phyloP scores from a whole-genome alignment of 805 yeast species.

The Yamadazyma sp. region DNA sequence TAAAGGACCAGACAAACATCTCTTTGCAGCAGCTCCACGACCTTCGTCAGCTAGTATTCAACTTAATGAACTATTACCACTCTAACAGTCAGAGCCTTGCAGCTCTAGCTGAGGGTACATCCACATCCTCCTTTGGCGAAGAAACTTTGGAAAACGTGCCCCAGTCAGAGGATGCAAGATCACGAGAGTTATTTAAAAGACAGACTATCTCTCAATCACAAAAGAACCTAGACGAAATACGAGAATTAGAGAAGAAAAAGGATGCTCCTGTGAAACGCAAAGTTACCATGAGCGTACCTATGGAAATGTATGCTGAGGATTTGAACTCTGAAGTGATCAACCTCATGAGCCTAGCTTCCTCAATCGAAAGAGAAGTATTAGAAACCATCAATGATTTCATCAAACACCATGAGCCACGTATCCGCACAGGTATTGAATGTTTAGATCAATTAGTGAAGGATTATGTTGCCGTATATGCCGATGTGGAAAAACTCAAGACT shows the following conservation, averaged over 20 bases:
- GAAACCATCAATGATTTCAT: constrained; percentile 34
- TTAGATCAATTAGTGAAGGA: constrained; percentile 24
- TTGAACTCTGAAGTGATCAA: constrained; percentile 24
- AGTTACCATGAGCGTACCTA: constrained; percentile 11
- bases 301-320: constrained; percentile 19
- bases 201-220: constrained; percentile 6
- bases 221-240: too few relatives aligned
- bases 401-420: constrained; percentile 36
- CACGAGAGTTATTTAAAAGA: constrained; percentile 3
- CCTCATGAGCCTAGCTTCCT: constrained; percentile 27
- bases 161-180: too few relatives aligned
- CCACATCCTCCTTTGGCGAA: not conserved
- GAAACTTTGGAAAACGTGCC: not conserved
- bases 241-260: not conserved
- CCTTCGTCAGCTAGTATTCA: constrained; percentile 35
- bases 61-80: constrained; percentile 36
- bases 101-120: constrained; percentile 18
- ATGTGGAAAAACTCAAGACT: constrained; percentile 28
- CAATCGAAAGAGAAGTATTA: constrained; percentile 35
- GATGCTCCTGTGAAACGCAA: not conserved
- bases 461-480: constrained; percentile 24
- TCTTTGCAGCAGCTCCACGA: constrained; percentile 43
- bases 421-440: constrained; percentile 22
- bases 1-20: constrained; percentile 29
- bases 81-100: constrained; percentile 34